phyloP scores from a whole-genome alignment of 2,329 filamentous ascomycete genomes.

The Hypoxylon sp. region DNA sequence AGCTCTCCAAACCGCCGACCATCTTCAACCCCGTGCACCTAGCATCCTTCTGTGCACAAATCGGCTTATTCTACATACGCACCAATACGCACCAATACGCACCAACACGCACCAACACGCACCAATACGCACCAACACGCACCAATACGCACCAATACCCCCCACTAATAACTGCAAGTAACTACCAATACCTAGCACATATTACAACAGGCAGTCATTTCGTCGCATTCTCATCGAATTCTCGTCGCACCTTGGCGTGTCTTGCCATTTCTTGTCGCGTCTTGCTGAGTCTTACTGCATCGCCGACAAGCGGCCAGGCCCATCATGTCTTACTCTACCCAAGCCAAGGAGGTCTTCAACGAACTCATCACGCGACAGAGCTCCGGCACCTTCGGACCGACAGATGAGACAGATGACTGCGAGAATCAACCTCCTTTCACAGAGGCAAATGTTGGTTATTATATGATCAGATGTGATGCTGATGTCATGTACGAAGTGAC shows the following conservation, averaged over 20 bases:
- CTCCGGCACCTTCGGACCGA: not conserved
- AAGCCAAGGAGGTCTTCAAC: not conserved
- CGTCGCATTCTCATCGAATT: no score
- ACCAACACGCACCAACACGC: no score
- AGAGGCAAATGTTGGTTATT: not conserved
- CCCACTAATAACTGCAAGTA: no score
- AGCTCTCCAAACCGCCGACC: not conserved
- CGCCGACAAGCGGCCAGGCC: not conserved
- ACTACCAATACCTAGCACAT: no score
- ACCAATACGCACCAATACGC: no score
- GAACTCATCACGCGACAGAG: not conserved
- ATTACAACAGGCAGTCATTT: not conserved
- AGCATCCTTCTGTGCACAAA: not conserved
- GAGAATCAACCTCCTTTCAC: not conserved
- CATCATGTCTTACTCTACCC: constrained; percentile 3
- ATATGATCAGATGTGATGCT: not conserved
- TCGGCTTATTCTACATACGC: no score
- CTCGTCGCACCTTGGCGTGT: not conserved
- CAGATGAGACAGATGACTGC: not conserved
- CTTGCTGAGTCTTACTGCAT: not conserved
- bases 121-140: no score
- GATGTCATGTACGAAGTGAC: not conserved
- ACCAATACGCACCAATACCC: no score
- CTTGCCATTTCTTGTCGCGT: no score
- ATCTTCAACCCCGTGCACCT: not conserved